Conservation (phyloP, 768 basidiomycete species). For the Tremella fuciformis region DNA sequence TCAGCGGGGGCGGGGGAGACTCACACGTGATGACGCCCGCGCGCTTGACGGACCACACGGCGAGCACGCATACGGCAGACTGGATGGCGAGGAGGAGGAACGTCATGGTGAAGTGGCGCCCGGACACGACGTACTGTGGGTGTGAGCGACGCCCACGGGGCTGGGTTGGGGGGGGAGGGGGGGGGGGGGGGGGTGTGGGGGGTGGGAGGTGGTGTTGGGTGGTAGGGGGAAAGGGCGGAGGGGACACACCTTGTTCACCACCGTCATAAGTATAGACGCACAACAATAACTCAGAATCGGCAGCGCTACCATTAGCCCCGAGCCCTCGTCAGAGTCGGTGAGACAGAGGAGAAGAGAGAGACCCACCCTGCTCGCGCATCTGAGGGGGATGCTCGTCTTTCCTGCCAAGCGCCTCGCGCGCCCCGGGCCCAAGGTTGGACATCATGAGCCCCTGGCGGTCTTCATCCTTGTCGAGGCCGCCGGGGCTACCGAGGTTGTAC, state of each 20-base stretch:
- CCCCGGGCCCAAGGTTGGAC: slow-evolving; percentile 7
- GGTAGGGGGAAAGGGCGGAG: background rate
- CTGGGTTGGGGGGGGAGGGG: background rate
- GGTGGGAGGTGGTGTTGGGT: background rate
- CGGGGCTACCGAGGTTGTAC: background rate
- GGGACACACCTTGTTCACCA: slow-evolving; percentile 80
- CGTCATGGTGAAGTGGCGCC: slow-evolving; percentile 90
- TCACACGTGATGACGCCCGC: slow-evolving; percentile 55
- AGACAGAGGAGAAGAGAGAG: background rate
- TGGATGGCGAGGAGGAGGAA: slow-evolving; percentile 91
- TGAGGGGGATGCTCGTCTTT: slow-evolving; percentile 9
- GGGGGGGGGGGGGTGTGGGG: background rate
- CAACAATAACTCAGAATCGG: slow-evolving; percentile 86
- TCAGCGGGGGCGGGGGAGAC: background rate
- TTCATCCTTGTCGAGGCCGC: slow-evolving; percentile 15
- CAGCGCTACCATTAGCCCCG: slow-evolving; percentile 57
- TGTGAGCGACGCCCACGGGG: slow-evolving; percentile 7
- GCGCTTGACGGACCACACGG: slow-evolving; percentile 73
- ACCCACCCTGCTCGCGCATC: slow-evolving; percentile 34
- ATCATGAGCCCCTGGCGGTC: slow-evolving; percentile 23
- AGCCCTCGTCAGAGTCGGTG: background rate
- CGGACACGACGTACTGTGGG: slow-evolving; percentile 87
- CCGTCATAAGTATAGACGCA: slow-evolving; percentile 95
- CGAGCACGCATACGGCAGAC: slow-evolving; percentile 76
- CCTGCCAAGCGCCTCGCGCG: no score